phyloP scores from a whole-genome alignment of 75 land plant species.

The Sequoia sempervirens region DNA sequence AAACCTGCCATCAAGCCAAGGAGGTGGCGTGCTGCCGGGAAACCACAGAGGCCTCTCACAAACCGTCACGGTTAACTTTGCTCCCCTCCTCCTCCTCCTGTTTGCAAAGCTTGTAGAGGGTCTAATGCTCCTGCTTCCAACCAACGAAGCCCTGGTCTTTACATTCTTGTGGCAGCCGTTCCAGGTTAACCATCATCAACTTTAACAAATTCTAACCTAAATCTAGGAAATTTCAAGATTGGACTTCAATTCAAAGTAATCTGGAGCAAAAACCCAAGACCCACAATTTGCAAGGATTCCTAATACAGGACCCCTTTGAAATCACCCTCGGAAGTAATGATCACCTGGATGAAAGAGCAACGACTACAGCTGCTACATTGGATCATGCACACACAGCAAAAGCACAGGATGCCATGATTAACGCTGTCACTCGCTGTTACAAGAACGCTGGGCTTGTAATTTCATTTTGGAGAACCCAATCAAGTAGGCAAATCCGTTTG shows the following conservation, averaged over 20 bases:
- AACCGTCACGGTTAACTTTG: constrained; percentile 35
- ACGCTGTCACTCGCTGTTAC: not conserved
- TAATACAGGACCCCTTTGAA: not conserved
- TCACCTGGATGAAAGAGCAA: constrained; percentile 36
- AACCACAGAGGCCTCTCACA: constrained; percentile 94
- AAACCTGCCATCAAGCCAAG: constrained; percentile 91
- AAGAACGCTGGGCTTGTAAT: too few relatives aligned
- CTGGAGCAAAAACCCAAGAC: not conserved
- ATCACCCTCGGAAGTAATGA: not conserved
- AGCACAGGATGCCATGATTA: constrained; percentile 8
- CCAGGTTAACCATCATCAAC: not conserved
- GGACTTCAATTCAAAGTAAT: not conserved
- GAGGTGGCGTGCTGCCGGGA: constrained; percentile 91
- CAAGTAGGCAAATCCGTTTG: too few relatives aligned
- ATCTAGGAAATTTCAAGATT: not conserved
- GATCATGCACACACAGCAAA: constrained; percentile 41
- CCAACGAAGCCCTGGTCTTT: constrained; percentile 46
- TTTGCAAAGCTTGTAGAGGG: constrained; percentile 10
- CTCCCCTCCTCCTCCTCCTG: constrained; percentile 11
- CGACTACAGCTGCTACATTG: constrained; percentile 34
- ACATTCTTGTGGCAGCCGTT: constrained; percentile 38
- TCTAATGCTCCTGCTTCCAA: constrained; percentile 51
- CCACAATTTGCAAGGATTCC: not conserved
- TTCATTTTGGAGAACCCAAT: too few relatives aligned
- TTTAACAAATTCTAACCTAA: not conserved